phyloP scores from a whole-genome alignment of 352 stramenopile genomes.

The Globisporangium canariense region DNA sequence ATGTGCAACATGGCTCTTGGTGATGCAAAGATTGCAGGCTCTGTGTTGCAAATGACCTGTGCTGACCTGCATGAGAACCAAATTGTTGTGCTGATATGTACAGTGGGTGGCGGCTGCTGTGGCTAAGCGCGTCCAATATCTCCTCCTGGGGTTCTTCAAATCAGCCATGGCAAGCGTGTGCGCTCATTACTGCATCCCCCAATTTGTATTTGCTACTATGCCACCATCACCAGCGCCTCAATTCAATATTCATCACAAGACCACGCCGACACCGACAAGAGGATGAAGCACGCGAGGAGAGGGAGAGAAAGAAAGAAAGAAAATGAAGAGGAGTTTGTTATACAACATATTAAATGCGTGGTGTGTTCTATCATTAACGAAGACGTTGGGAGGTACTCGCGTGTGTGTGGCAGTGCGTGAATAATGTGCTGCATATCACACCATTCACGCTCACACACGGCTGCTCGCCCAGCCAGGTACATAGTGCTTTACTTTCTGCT shows the following conservation, averaged over 20 bases:
- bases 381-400: neutral
- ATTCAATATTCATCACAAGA: neutral
- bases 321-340: constrained; percentile 10
- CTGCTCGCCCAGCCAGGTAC: constrained; percentile 6
- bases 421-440: neutral
- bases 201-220: neutral
- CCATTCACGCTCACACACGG: neutral
- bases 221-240: neutral
- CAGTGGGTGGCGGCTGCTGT: constrained; percentile 56
- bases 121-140: constrained; percentile 22
- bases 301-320: neutral
- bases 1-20: neutral
- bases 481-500: constrained; percentile 39
- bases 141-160: neutral
- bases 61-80: neutral
- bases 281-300: neutral
- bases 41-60: neutral
- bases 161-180: constrained; percentile 14
- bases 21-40: neutral
- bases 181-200: neutral
- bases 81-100: constrained; percentile 1
- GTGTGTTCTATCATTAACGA: constrained; percentile 16
- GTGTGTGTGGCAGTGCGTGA: no score
- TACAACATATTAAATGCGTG: constrained; percentile 17
- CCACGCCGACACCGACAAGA: neutral